Percentiles rank a stretch among this genome's conserved stretches.
Conservation (phyloP, 371 early-diverging fungal genomes). For the Mucor saturninus region DNA sequence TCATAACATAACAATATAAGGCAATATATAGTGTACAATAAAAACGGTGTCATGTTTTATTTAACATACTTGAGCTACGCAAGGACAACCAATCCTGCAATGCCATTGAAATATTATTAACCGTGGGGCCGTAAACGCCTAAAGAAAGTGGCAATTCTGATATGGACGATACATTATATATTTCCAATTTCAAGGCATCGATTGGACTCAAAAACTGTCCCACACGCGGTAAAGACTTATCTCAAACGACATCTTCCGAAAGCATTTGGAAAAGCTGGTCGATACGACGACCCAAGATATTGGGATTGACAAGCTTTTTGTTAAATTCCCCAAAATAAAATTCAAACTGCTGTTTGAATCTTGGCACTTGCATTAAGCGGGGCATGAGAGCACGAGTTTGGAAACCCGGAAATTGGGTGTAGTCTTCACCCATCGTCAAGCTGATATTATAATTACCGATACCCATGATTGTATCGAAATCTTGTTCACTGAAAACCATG, state of each 20-base stretch:
- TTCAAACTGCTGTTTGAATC: conserved; percentile 20
- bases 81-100: conserved; percentile 13
- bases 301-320: conserved; percentile 15
- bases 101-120: background rate
- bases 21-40: too few species aligned
- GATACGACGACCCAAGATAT: conserved; percentile 14
- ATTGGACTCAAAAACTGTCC: background rate
- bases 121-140: conserved; percentile 9
- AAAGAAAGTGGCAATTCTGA: background rate
- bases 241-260: conserved; percentile 35
- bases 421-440: conserved; percentile 27
- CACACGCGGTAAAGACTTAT: conserved; percentile 23
- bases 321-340: conserved; percentile 6
- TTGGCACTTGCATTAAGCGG: conserved; percentile 20
- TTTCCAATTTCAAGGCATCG: too few species aligned
- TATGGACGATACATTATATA: too few species aligned
- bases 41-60: too few species aligned
- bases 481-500: conserved; percentile 34
- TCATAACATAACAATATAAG: too few species aligned
- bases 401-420: conserved; percentile 27
- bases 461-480: conserved; percentile 39
- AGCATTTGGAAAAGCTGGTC: conserved; percentile 20
- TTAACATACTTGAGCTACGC: conserved; percentile 9
- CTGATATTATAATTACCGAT: conserved; percentile 16
- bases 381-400: conserved; percentile 28